Evolutionary conservation across 202 grass and related monocot genomes (phyloP).

Genomic region (Sporobolus alterniflorus): DNA sequence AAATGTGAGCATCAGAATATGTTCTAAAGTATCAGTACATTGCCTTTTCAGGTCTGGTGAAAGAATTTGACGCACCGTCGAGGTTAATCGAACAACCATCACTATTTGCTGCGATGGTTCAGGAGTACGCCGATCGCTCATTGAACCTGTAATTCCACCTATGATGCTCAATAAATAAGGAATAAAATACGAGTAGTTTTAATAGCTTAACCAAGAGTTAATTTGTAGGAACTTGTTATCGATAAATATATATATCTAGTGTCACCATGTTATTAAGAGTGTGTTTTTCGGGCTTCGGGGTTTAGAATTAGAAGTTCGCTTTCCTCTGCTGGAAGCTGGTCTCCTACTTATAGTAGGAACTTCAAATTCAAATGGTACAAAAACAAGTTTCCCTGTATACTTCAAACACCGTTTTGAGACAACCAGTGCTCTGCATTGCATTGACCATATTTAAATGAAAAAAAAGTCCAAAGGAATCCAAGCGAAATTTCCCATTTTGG

Average conservation of each 20-base stretch:
- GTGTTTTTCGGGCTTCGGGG: too few species aligned
- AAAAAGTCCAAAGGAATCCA: too few species aligned
- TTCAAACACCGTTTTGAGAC: too few species aligned
- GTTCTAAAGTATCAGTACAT: slow-evolving; percentile 3
- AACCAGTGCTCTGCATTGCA: background rate
- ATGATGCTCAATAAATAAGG: background rate
- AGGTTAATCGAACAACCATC: slow-evolving; percentile 48
- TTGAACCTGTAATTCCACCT: slow-evolving; percentile 25
- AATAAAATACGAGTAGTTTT: background rate
- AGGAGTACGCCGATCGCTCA: slow-evolving; percentile 52
- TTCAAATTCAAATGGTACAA: background rate
- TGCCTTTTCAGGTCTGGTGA: slow-evolving; percentile 41
- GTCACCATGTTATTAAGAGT: too few species aligned
- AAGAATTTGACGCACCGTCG: slow-evolving; percentile 57
- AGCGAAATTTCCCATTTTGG: too few species aligned
- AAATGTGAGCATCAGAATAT: background rate
- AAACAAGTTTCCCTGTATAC: background rate
- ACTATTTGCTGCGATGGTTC: slow-evolving; percentile 54
- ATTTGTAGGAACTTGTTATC: background rate
- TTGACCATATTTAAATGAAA: background rate
- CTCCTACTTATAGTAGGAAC: background rate
- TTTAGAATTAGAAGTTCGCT: too few species aligned
- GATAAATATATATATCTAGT: background rate
- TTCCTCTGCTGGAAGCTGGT: background rate
- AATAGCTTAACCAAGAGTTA: background rate